Evolutionary conservation across 2,329 filamentous ascomycete species (phyloP), one percentile per base, ranked within the genome.

Genomic region (Trichoderma endophyticum): DNA sequence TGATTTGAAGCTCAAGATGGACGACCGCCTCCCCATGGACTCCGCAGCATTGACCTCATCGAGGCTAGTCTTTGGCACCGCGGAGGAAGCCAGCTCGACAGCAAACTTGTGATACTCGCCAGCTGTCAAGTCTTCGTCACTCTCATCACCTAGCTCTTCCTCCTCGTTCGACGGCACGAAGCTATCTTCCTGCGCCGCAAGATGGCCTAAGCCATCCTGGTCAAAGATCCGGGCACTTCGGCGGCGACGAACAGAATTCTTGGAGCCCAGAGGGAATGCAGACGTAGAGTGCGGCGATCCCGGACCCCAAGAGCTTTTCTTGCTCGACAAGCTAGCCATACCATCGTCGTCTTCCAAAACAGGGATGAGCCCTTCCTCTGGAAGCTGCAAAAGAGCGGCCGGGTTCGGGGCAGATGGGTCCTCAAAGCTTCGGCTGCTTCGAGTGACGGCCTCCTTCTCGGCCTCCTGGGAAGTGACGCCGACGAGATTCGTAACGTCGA

Each of bases 61-160:
- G 18, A 36, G 8, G 48, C 72, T 48, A 21, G 65, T 68, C 4
- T 63, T 36, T 12, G 70, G 28, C 26, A n/a, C 75, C 21, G 63
- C 57, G 6, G 67, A 61, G n/a, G 61, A 21, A 6, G 81, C 81
- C 30, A 82, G 75, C 65, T 78, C 77, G 21, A 76, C 76, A 18
- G 80, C 76, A 63, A 82, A 78, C 9, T 77, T 77, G 70, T 82
- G 81, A 36, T 82, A 82, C 56, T 82, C 81, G 57, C 77, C 78
- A 3, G 80, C 77, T 5, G 77, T 77, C 63, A 77, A 77, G 24
- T 73, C 73, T 68, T 82, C 80, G 64, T 75, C 78, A 24, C 79
- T 77, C 59, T 74, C 77, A 64, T 77, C 75, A 0, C 11, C 28
- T 21, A 34, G 28, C 57, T 60, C 28, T 8, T 60, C 57, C 30